Conservation (phyloP, 805 yeast species). For the Cyberlindnera subsufficiens region DNA sequence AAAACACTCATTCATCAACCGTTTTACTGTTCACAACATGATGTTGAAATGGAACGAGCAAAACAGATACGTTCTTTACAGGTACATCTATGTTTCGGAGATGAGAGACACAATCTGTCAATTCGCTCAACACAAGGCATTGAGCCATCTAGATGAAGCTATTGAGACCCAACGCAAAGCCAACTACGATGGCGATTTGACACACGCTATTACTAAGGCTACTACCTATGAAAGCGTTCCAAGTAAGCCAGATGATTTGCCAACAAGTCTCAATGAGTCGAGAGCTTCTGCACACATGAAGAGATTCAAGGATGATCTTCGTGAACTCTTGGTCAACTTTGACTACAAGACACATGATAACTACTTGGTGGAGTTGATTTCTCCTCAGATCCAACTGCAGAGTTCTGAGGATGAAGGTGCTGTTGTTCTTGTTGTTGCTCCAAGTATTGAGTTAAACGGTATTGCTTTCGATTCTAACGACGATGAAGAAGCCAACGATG, state of each 20-base stretch:
- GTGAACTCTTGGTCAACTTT: slow-evolving; percentile 31
- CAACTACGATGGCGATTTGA: slow-evolving; percentile 8
- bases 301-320: slow-evolving; percentile 47
- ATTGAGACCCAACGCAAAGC: slow-evolving; percentile 29
- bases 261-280: slow-evolving; percentile 8
- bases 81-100: slow-evolving; percentile 47
- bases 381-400: slow-evolving; percentile 79
- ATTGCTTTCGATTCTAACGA: slow-evolving; percentile 52
- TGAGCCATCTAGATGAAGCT: slow-evolving; percentile 45
- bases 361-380: slow-evolving; percentile 58
- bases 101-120: slow-evolving; percentile 37
- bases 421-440: slow-evolving; percentile 67
- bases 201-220: slow-evolving; percentile 13
- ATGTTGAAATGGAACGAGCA: slow-evolving; percentile 74
- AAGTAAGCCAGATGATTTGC: slow-evolving; percentile 4
- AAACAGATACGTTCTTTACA: slow-evolving; percentile 56
- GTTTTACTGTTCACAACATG: slow-evolving; percentile 68
- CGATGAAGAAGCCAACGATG: slow-evolving; percentile 34
- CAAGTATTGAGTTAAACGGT: slow-evolving; percentile 61
- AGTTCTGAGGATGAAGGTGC: slow-evolving; percentile 46
- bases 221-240: slow-evolving; percentile 13
- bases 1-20: slow-evolving; percentile 33
- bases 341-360: slow-evolving; percentile 40
- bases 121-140: slow-evolving; percentile 42
- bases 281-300: slow-evolving; percentile 28